phyloP scores from a whole-genome alignment of 805 yeast species.

The Spencermartinsiella europaea region DNA sequence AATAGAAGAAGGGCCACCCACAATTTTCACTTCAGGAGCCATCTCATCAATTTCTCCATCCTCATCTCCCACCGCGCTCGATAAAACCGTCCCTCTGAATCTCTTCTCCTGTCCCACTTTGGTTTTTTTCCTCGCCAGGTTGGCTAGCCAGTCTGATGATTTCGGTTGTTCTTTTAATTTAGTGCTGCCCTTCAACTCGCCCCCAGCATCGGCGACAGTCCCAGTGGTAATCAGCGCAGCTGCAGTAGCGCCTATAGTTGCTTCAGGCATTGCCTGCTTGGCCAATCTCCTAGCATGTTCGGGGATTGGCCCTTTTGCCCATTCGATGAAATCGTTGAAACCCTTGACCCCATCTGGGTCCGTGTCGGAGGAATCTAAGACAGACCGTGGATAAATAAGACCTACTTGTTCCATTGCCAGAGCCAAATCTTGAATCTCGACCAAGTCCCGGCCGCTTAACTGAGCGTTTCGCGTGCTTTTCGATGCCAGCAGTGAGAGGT shows the following conservation, averaged over 20 bases:
- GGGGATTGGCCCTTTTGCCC: conserved; percentile 48
- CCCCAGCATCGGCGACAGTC: not conserved
- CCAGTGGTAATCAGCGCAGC: not conserved
- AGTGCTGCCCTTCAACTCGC: conserved; percentile 1
- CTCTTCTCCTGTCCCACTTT: conserved; percentile 32
- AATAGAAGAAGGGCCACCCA: conserved; percentile 22
- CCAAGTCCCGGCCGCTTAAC: conserved; percentile 41
- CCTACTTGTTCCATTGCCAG: conserved; percentile 64
- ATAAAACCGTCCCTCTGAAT: conserved; percentile 30
- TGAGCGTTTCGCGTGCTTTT: conserved; percentile 49
- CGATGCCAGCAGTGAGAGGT: conserved; percentile 48
- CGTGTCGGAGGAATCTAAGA: conserved; percentile 51
- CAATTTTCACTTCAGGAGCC: conserved; percentile 11
- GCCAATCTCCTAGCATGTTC: conserved; percentile 37
- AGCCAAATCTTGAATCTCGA: conserved; percentile 61
- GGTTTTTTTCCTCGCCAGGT: conserved; percentile 28
- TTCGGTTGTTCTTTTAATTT: not conserved
- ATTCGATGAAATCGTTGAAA: conserved; percentile 46
- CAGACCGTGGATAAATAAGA: conserved; percentile 52
- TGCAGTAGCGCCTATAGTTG: conserved; percentile 1
- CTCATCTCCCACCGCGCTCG: conserved; percentile 2
- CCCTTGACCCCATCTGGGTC: conserved; percentile 44
- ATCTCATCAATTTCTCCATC: not conserved
- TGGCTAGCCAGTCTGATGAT: conserved; percentile 31
- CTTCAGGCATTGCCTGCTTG: conserved; percentile 4